Evolutionary conservation across 345 rosid species (phyloP).

Genomic region (Streptanthus diversifolius): DNA sequence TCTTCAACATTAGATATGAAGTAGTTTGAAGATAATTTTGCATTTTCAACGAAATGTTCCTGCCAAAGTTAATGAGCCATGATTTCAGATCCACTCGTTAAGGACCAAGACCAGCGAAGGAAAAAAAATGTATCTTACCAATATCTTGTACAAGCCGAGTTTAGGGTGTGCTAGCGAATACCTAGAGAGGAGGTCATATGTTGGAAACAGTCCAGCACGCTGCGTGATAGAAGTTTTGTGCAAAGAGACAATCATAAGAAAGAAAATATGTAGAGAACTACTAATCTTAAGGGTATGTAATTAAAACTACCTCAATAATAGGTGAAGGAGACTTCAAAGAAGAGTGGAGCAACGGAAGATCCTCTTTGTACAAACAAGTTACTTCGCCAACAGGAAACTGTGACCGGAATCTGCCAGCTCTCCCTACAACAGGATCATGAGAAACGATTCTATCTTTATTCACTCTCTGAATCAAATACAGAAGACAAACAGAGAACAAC

Average conservation of each 20-base stretch:
- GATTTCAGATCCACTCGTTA: constrained; percentile 8
- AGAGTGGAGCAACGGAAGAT: constrained; percentile 76
- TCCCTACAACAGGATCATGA: constrained; percentile 44
- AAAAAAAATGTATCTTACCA: constrained; percentile 41
- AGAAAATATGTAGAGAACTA: constrained; percentile 2
- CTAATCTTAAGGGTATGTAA: background rate
- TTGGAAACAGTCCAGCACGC: constrained; percentile 86
- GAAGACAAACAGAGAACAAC: background rate
- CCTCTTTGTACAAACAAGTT: constrained; percentile 61
- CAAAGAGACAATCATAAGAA: constrained; percentile 27
- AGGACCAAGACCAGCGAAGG: background rate
- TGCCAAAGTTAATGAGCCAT: constrained; percentile 33
- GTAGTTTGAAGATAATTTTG: constrained; percentile 76
- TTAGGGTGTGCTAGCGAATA: constrained; percentile 68
- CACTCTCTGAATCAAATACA: background rate
- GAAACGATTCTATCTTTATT: background rate
- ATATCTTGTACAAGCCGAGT: constrained; percentile 51
- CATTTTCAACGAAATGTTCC: constrained; percentile 82
- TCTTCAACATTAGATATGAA: constrained; percentile 79
- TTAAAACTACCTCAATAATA: constrained; percentile 54
- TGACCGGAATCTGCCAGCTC: constrained; percentile 92
- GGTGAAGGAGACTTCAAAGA: constrained; percentile 70
- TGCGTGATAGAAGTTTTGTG: constrained; percentile 35
- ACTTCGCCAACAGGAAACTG: constrained; percentile 89
- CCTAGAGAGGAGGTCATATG: constrained; percentile 67